Evolutionary conservation across 768 basidiomycete genomes (phyloP).

Genomic region (Fibroporia radiculosa): DNA sequence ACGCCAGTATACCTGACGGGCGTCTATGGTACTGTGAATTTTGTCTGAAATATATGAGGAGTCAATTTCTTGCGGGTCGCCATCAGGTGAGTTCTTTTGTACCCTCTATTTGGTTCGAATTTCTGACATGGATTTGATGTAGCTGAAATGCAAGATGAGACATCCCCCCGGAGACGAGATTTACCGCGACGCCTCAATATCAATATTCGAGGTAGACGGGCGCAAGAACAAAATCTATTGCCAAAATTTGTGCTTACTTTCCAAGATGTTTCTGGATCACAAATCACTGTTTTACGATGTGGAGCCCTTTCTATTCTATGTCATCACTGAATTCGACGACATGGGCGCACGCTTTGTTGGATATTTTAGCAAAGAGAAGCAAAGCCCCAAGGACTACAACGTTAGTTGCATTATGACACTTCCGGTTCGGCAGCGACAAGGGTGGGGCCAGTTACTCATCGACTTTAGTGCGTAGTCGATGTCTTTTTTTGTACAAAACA

Average conservation of each 20-base stretch:
- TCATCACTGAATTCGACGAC: conserved; percentile 89
- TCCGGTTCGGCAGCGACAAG: conserved; percentile 87
- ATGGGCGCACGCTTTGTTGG: conserved; percentile 91
- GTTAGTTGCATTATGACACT: conserved; percentile 99
- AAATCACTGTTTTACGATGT: conserved; percentile 99
- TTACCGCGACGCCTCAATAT: conserved; percentile 81
- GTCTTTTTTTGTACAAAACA: neutral
- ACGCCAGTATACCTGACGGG: conserved; percentile 86
- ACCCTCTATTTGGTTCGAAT: neutral
- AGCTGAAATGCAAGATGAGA: conserved; percentile 92
- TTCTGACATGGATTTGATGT: conserved; percentile 5
- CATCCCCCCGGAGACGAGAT: conserved; percentile 99
- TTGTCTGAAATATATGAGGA: conserved; percentile 98
- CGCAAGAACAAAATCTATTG: conserved; percentile 99
- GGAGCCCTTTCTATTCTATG: conserved; percentile 98
- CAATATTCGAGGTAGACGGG: conserved; percentile 97
- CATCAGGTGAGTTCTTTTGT: conserved; percentile 55
- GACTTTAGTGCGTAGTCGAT: conserved; percentile 96
- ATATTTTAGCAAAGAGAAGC: conserved; percentile 98
- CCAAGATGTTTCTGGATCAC: conserved; percentile 99
- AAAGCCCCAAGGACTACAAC: conserved; percentile 93
- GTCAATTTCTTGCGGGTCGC: conserved; percentile 73
- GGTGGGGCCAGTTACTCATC: conserved; percentile 95
- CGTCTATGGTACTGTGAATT: conserved; percentile 96
- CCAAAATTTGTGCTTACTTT: conserved; percentile 93